phyloP scores from a whole-genome alignment of 2,329 filamentous ascomycete species.

The Penicillium sclerotiorum region DNA sequence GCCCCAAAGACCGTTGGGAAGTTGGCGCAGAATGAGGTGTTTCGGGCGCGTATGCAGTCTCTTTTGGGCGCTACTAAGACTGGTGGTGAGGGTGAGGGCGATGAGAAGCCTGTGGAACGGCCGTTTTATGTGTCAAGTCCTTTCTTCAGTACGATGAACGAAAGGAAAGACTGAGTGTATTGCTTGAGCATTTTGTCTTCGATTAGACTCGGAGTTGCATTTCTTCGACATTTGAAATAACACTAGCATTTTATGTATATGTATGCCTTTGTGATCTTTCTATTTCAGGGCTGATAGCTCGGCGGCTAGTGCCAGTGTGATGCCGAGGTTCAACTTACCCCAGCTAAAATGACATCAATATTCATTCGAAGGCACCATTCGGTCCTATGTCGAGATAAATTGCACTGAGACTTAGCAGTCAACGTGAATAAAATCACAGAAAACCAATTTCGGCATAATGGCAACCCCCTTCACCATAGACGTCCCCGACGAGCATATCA shows the following conservation, averaged over 20 bases:
- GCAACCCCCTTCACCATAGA: constrained; percentile 51
- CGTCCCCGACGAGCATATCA: constrained; percentile 56
- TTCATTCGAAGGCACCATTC: too few species aligned
- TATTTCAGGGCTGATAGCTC: background rate
- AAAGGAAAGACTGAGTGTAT: background rate
- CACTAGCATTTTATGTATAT: background rate
- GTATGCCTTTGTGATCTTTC: background rate
- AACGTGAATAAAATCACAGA: too few species aligned
- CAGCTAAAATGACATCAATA: too few species aligned
- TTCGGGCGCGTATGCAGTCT: background rate
- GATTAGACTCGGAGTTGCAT: too few species aligned
- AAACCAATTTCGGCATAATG: too few species aligned
- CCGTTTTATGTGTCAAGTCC: background rate
- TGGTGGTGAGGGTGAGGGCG: background rate
- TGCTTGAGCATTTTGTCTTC: too few species aligned
- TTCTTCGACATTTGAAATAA: too few species aligned
- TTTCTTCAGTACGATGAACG: background rate
- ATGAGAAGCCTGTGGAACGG: background rate
- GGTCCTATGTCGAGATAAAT: too few species aligned
- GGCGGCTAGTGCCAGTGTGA: background rate
- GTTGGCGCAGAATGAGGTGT: background rate
- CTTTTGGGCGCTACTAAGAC: background rate
- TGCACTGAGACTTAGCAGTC: too few species aligned
- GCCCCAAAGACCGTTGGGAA: background rate
- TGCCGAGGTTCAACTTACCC: background rate